Evolutionary conservation across 176 grass and related monocot species (phyloP).

Genomic region (Oryza punctata): DNA sequence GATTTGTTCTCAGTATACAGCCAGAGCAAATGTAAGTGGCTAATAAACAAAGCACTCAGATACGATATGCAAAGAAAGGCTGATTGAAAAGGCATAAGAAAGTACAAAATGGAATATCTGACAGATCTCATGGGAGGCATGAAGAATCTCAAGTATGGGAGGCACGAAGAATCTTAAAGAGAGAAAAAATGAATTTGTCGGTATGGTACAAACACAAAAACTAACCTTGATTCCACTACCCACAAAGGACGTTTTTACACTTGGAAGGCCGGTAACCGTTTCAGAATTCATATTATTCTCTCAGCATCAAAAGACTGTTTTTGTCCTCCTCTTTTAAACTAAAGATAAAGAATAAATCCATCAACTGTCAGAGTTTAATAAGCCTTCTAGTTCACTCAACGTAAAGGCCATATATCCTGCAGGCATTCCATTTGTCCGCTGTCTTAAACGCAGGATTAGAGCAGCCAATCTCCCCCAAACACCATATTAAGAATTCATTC

Average conservation of each 20-base stretch:
- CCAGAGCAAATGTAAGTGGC: constrained; percentile 10
- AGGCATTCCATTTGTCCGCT: background rate
- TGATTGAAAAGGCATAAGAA: constrained; percentile 13
- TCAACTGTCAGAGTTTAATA: background rate
- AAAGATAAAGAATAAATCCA: background rate
- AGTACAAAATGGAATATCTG: constrained; percentile 40
- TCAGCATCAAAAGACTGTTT: background rate
- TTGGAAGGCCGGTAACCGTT: background rate
- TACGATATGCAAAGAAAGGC: background rate
- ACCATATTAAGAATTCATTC: background rate
- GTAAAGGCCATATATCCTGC: background rate
- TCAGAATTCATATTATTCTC: background rate
- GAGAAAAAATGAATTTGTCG: background rate
- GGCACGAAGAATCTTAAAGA: constrained; percentile 35
- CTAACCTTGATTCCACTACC: background rate
- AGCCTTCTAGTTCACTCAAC: background rate
- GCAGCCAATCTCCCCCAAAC: background rate
- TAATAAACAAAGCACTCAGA: background rate
- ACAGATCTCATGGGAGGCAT: constrained; percentile 19
- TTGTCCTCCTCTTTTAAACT: background rate
- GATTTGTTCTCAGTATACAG: background rate
- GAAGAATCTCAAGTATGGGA: constrained; percentile 22
- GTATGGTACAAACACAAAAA: background rate
- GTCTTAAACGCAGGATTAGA: background rate
- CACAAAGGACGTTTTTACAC: background rate